Percentiles rank a stretch among this genome's conserved stretches.
Evolutionary conservation across 768 basidiomycete genomes (phyloP).

Genomic region (Hygrocybe coccinea): DNA sequence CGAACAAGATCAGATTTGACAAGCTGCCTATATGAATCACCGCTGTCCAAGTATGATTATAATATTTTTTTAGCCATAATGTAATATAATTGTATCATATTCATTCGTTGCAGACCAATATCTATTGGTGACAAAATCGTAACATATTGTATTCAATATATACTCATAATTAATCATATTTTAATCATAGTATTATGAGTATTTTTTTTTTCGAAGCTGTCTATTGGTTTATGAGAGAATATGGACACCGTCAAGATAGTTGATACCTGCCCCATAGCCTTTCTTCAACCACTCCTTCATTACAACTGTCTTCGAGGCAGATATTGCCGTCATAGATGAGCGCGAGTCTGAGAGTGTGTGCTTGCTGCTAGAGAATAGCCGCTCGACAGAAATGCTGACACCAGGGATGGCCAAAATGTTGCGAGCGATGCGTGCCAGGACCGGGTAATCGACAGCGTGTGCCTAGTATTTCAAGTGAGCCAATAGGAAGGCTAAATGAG

Average conservation of each 20-base stretch:
- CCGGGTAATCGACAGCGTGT: not conserved
- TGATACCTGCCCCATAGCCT: not conserved
- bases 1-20: not conserved
- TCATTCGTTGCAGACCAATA: too few relatives aligned
- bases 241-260: not conserved
- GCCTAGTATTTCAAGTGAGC: not conserved
- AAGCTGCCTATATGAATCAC: not conserved
- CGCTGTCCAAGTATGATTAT: too few relatives aligned
- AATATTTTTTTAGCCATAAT: too few relatives aligned
- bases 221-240: too few relatives aligned
- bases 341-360: not conserved
- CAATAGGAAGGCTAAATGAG: not conserved
- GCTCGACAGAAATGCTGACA: not conserved
- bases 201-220: too few relatives aligned
- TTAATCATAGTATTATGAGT: too few relatives aligned
- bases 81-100: too few relatives aligned
- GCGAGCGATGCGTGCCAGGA: not conserved
- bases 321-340: not conserved
- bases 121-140: too few relatives aligned
- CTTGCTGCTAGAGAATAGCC: not conserved
- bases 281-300: not conserved
- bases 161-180: too few relatives aligned
- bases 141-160: too few relatives aligned
- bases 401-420: not conserved
- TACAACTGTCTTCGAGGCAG: not conserved